Evolutionary conservation across 2,329 filamentous ascomycete genomes (phyloP).

Genomic region (Paecilomyces formosus): DNA sequence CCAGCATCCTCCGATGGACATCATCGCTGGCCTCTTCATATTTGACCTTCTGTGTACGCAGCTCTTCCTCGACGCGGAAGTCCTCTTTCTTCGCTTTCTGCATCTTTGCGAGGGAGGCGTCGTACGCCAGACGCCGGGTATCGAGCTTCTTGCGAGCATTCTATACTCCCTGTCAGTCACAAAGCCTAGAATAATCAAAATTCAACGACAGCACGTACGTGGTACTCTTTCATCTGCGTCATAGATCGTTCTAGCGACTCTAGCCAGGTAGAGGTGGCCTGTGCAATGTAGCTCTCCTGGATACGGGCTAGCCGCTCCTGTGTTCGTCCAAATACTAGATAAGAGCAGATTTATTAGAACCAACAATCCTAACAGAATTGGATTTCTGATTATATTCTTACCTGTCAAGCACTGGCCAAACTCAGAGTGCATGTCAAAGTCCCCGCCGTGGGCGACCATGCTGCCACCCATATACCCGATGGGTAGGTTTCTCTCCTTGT

Average conservation of each 20-base stretch:
- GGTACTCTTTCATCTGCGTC: conserved; percentile 96
- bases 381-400: conserved; percentile 31
- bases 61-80: conserved; percentile 85
- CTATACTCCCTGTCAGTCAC: conserved; percentile 31
- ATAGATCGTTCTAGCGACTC: conserved; percentile 85
- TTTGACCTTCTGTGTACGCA: conserved; percentile 84
- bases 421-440: conserved; percentile 84
- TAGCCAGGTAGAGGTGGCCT: conserved; percentile 76
- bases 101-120: conserved; percentile 82
- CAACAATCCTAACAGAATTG: neutral
- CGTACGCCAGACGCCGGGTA: conserved; percentile 78
- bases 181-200: neutral
- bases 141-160: conserved; percentile 90
- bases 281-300: conserved; percentile 73
- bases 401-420: conserved; percentile 79
- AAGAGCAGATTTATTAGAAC: conserved; percentile 2
- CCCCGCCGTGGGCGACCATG: conserved; percentile 84
- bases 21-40: conserved; percentile 95
- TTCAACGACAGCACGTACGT: conserved; percentile 49
- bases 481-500: conserved; percentile 79
- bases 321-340: conserved; percentile 65
- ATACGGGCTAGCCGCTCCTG: conserved; percentile 81
- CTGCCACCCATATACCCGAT: conserved; percentile 71
- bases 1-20: conserved; percentile 85
- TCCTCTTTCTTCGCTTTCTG: conserved; percentile 92